phyloP scores from a whole-genome alignment of 2,329 filamentous ascomycete species.

The Chalaropsis ovoidea region DNA sequence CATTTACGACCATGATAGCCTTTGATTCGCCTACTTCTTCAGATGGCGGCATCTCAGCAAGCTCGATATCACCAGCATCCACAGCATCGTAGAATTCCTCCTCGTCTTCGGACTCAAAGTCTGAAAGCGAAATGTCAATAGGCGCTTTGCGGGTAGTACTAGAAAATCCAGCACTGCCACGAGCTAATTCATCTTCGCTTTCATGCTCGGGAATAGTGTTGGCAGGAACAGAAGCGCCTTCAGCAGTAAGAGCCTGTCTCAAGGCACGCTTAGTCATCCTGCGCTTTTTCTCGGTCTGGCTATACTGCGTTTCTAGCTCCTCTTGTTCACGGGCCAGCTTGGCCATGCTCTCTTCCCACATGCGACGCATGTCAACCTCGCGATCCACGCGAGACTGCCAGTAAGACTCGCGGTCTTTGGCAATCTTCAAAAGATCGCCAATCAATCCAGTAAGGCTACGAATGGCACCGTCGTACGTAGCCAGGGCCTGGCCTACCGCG shows the following conservation, averaged over 20 bases:
- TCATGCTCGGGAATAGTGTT: slow-evolving; percentile 31
- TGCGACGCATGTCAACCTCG: slow-evolving; percentile 78
- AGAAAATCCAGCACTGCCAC: neutral
- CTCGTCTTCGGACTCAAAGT: slow-evolving; percentile 70
- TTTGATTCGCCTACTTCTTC: slow-evolving; percentile 33
- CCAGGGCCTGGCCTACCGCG: slow-evolving; percentile 63
- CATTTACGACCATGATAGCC: slow-evolving; percentile 32
- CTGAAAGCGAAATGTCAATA: slow-evolving; percentile 45
- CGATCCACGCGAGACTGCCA: slow-evolving; percentile 94
- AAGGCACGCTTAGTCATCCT: slow-evolving; percentile 82
- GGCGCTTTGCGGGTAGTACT: slow-evolving; percentile 16
- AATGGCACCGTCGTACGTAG: slow-evolving; percentile 82
- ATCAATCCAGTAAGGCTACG: slow-evolving; percentile 76
- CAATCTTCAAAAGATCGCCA: slow-evolving; percentile 80
- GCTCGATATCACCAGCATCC: slow-evolving; percentile 81
- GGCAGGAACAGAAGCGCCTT: slow-evolving; percentile 32
- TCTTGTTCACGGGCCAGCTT: slow-evolving; percentile 93
- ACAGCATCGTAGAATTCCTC: slow-evolving; percentile 97
- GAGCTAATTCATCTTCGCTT: slow-evolving; percentile 29
- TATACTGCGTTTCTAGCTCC: slow-evolving; percentile 74
- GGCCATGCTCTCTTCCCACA: slow-evolving; percentile 99
- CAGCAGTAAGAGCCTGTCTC: slow-evolving; percentile 65
- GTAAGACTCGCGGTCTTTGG: slow-evolving; percentile 84
- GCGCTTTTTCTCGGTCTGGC: slow-evolving; percentile 81
- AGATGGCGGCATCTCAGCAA: slow-evolving; percentile 54